Evolutionary conservation across 1,284 basidiomycete species (phyloP).

Genomic region (Volvariella volvacea): DNA sequence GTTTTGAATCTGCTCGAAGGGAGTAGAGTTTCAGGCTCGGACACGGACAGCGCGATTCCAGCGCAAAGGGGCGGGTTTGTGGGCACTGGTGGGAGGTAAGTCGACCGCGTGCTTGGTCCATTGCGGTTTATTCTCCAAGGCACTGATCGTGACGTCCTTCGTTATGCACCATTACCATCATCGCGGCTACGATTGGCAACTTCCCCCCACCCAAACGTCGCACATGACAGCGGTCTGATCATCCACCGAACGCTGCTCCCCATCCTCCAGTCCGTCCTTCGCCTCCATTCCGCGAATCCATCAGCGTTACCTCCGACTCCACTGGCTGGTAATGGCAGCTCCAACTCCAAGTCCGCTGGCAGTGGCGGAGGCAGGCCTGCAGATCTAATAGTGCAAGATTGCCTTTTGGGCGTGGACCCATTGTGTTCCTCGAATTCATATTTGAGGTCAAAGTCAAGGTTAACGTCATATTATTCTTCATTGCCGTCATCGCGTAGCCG

Average conservation of each 20-base stretch:
- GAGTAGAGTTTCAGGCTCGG: conserved; percentile 12
- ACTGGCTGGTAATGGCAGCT: no score
- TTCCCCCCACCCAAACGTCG: conserved; percentile 3
- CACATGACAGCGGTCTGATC: conserved; percentile 27
- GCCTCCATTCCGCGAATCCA: conserved; percentile 20
- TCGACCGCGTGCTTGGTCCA: neutral
- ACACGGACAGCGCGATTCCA: conserved; percentile 8
- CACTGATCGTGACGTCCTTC: no score
- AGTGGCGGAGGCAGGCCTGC: no score
- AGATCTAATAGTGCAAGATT: conserved; percentile 37
- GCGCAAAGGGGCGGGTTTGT: conserved; percentile 28
- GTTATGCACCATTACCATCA: no score
- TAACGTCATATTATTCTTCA: no score
- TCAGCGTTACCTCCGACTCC: conserved; percentile 20
- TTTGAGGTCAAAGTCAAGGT: no score
- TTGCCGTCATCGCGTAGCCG: no score
- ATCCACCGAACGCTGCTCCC: conserved; percentile 29
- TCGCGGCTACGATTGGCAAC: no score
- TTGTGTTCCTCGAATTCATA: conserved; percentile 24
- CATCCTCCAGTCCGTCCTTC: conserved; percentile 23
- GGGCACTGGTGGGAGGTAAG: conserved; percentile 35
- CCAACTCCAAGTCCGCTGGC: no score
- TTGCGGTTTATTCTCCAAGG: neutral
- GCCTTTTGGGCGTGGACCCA: conserved; percentile 29
- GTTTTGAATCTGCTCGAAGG: conserved; percentile 26